phyloP scores from a whole-genome alignment of 2,329 filamentous ascomycete species.

The Colletotrichum sp. region DNA sequence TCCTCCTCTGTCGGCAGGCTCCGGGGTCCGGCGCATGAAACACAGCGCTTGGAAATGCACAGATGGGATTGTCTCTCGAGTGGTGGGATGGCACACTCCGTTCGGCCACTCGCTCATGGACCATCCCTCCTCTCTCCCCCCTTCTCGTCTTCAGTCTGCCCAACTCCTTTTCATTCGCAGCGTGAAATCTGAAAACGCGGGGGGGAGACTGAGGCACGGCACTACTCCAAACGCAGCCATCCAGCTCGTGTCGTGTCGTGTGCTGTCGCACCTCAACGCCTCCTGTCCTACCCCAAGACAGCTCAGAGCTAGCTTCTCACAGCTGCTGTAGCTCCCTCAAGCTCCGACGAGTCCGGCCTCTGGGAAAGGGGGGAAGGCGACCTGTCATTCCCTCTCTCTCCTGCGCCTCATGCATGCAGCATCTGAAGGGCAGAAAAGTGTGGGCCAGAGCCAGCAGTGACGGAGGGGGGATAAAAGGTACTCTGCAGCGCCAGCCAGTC shows the following conservation, averaged over 20 bases:
- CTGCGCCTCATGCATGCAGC: neutral
- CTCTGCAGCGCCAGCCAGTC: neutral
- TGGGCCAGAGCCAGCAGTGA: neutral
- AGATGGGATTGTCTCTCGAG: neutral
- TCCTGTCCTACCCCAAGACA: neutral
- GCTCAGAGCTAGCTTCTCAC: neutral
- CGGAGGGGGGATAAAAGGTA: neutral
- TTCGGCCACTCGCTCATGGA: neutral
- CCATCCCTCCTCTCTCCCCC: neutral
- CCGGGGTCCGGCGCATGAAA: slow-evolving; percentile 17
- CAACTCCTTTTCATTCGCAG: neutral
- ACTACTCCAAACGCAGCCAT: neutral
- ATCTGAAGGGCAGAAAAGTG: neutral
- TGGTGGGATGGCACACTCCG: neutral
- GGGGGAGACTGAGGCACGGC: neutral
- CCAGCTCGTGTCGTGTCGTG: neutral
- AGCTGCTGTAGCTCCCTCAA: neutral
- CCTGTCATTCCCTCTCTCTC: neutral
- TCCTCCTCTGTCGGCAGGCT: slow-evolving; percentile 1
- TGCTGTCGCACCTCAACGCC: neutral
- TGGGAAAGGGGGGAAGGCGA: neutral
- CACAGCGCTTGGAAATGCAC: slow-evolving; percentile 18
- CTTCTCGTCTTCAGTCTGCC: neutral
- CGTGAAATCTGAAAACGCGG: neutral
- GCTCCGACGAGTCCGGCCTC: neutral